A percentile compares a stretch with the other conserved stretches of the same genome.
These are phyloP conservation scores for Limnomonas spitsbergensis DNA, from an alignment of 139 green algal species.

Conservation along the genomic window DNA sequence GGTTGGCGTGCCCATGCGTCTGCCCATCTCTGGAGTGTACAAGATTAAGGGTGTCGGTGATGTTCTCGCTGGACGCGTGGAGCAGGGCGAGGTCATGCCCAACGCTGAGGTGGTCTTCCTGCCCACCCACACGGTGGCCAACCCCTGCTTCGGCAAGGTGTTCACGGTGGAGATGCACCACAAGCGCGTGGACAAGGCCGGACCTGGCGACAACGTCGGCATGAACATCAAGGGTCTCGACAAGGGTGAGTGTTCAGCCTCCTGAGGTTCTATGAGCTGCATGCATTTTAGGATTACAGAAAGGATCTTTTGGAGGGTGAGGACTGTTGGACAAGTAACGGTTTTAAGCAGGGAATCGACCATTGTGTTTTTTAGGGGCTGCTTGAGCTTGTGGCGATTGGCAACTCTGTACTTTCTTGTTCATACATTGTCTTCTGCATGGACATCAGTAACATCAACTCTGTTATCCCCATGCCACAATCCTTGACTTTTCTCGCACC, in stretches of 20 bases:
- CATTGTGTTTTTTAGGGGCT: no score
- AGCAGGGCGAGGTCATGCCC: slow-evolving; percentile 95
- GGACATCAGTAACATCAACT: no score
- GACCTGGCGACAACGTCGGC: slow-evolving; percentile 97
- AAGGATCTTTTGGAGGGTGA: no score
- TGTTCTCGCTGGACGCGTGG: slow-evolving; percentile 95
- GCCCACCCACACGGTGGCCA: slow-evolving; percentile 83
- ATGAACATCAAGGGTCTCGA: slow-evolving; percentile 98
- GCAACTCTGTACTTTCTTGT: no score
- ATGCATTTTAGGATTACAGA: no score
- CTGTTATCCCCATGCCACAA: no score
- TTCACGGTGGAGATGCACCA: slow-evolving; percentile 99
- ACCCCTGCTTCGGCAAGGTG: slow-evolving; percentile 90
- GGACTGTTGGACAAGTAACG: no score
- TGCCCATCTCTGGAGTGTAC: slow-evolving; percentile 94
- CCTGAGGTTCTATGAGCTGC: no score
- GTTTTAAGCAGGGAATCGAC: no score
- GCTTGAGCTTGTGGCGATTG: no score
- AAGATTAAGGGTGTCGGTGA: slow-evolving; percentile 99
- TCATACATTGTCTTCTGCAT: no score
- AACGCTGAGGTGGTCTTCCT: slow-evolving; percentile 86
- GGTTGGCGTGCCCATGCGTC: slow-evolving; percentile 75
- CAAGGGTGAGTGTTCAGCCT: slow-evolving; percentile 72
- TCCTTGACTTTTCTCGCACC: no score
- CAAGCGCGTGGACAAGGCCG: slow-evolving; percentile 88